phyloP scores from a whole-genome alignment of 306 rosid genomes.

The Abrus pulchellus region DNA sequence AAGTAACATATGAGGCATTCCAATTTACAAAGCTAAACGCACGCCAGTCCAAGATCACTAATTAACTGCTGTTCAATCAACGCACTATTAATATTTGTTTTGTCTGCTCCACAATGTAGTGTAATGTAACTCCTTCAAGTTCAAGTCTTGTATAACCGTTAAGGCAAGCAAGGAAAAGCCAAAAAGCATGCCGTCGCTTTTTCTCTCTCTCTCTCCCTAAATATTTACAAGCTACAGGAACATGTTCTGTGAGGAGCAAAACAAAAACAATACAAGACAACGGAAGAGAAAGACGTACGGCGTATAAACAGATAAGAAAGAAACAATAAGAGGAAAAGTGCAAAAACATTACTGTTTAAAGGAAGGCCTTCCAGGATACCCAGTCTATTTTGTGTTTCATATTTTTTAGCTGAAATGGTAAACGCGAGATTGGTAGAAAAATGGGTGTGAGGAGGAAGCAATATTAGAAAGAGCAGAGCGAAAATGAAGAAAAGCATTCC shows the following conservation, averaged over 20 bases:
- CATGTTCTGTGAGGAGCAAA: neutral
- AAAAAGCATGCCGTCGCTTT: neutral
- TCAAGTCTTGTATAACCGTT: slow-evolving; percentile 4
- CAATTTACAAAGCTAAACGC: slow-evolving; percentile 39
- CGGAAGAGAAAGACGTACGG: neutral
- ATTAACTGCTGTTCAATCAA: slow-evolving; percentile 10
- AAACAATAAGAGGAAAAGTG: neutral
- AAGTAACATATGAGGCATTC: slow-evolving; percentile 12
- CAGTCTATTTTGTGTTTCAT: neutral
- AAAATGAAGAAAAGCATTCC: slow-evolving; percentile 20
- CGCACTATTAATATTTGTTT: slow-evolving; percentile 37
- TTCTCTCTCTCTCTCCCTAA: slow-evolving; percentile 4
- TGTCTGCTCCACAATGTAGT: neutral
- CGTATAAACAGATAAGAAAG: neutral
- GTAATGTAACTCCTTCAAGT: slow-evolving; percentile 33
- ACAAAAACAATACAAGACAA: slow-evolving; percentile 5
- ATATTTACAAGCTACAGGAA: slow-evolving; percentile 1
- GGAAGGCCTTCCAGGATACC: neutral
- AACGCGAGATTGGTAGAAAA: slow-evolving; percentile 27
- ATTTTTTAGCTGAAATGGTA: slow-evolving; percentile 38
- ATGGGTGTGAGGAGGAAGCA: slow-evolving; percentile 20
- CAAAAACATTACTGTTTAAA: neutral
- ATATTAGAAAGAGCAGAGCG: neutral
- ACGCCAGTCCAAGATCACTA: slow-evolving; percentile 40
- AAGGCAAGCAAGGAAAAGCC: slow-evolving; percentile 24